Evolutionary conservation across 441 rosid species (phyloP), one percentile per base, ranked within the genome.

Genomic region (Lepidium campestre): DNA sequence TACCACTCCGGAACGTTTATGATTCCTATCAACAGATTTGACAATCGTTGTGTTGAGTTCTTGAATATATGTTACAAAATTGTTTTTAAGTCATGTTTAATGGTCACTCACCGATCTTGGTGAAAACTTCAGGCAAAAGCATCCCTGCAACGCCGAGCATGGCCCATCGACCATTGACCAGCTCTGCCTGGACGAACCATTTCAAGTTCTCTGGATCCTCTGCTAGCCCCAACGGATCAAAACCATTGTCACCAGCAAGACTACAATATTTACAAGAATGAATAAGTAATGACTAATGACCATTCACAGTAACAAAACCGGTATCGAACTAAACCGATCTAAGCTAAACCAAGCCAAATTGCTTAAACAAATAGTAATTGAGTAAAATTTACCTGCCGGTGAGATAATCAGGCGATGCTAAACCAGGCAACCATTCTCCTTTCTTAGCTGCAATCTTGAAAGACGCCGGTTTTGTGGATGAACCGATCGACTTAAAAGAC

Each of bases 231-330:
- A 93, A 77, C 0, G 98, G 98, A 76, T 93, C 98, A 60, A 93
- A 90, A 18, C 98, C 98, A 52, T 93, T 93, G 79, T 93, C 98
- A n/a, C 98, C 98, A 0, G 98, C 87, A 77, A 93, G 92, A 74
- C 98, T 93, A 79, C 39, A 66, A 19, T 17, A 7, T 7, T 22
- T 5, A 9, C 0, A 41, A 20, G 10, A 68, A 19, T 35, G 18
- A 31, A 3, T 1, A 4, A 19, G 10, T 20, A 10, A n/a, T n/a
- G n/a, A n/a, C n/a, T n/a, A 14, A 15, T 34, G 20, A 39, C 32
- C 32, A 36, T 41, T 8, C 13, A 25, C 6, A 15, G 56, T 36
- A 70, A 12, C 27, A 35, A 23, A 62, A 70, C 74, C 48, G 40
- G 19, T 23, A 44, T 6, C 2, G 2, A n/a, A 20, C 14, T 54